These are phyloP conservation scores for Chaetomidium leptoderma DNA, from an alignment of 495 filamentous ascomycete species.

Conservation along the genomic window DNA sequence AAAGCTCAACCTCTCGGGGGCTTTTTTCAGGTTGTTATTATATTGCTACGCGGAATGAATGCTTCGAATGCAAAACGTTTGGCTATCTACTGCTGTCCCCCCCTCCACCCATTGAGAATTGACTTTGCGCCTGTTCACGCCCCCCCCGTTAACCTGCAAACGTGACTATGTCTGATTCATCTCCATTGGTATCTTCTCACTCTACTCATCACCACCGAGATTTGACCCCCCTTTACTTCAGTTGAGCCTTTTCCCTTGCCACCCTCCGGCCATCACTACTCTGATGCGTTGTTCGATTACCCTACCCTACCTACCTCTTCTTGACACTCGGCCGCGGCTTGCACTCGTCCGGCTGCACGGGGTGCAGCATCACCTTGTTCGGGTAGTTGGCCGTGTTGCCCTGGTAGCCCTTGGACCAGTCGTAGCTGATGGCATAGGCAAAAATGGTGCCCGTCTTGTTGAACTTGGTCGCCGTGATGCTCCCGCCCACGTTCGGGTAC, in stretches of 20 bases:
- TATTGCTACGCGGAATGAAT: background rate
- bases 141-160: background rate
- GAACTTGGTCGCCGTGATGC: constrained; percentile 79
- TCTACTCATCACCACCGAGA: background rate
- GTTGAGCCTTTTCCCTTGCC: too few species aligned
- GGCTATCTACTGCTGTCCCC: background rate
- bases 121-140: background rate
- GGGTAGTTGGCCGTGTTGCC: constrained; percentile 64
- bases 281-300: too few species aligned
- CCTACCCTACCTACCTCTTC: constrained; percentile 46
- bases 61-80: background rate
- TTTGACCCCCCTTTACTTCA: too few species aligned
- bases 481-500: constrained; percentile 81
- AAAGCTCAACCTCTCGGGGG: background rate
- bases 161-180: too few species aligned
- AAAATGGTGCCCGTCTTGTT: constrained; percentile 79
- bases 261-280: too few species aligned
- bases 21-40: background rate
- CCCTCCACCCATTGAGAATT: background rate
- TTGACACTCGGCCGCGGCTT: constrained; percentile 40
- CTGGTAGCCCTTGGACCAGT: constrained; percentile 91
- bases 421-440: constrained; percentile 89
- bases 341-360: constrained; percentile 69
- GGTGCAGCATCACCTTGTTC: constrained; percentile 91
- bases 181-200: background rate